Evolutionary conservation across 2,329 filamentous ascomycete genomes (phyloP).

Genomic region (Plenodomus tracheiphilus): DNA sequence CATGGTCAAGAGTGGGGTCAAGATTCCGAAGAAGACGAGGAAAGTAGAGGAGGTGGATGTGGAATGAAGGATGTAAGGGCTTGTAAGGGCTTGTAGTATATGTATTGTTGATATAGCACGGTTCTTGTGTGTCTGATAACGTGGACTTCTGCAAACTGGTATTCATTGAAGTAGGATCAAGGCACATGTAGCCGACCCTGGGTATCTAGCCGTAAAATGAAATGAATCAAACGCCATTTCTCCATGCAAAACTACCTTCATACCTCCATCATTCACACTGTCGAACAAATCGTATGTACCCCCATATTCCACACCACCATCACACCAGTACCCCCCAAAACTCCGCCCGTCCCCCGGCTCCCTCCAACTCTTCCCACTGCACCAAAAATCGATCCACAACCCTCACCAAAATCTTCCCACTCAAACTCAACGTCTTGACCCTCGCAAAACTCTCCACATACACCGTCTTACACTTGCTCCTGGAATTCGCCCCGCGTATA

Average conservation of each 20-base stretch:
- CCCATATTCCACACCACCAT: not conserved
- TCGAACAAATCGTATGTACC: not conserved
- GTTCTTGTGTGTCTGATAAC: constrained; percentile 7
- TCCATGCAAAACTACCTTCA: not conserved
- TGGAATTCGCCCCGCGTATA: constrained; percentile 38
- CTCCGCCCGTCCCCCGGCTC: constrained; percentile 45
- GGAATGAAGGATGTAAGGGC: not conserved
- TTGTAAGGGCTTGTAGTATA: constrained; percentile 15
- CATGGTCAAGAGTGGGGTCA: constrained; percentile 33
- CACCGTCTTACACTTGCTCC: constrained; percentile 68
- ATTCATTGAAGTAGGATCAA: not conserved
- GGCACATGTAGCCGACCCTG: not conserved
- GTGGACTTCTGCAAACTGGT: not conserved
- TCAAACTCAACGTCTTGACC: constrained; percentile 79
- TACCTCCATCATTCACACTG: not conserved
- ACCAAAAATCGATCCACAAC: constrained; percentile 80
- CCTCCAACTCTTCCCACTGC: constrained; percentile 72
- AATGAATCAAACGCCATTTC: constrained; percentile 7
- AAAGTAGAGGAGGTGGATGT: constrained; percentile 15
- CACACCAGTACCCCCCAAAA: constrained; percentile 49
- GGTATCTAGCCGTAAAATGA: constrained; percentile 13
- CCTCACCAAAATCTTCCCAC: constrained; percentile 72
- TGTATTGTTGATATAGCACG: constrained; percentile 28
- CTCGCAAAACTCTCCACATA: constrained; percentile 95
- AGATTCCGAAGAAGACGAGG: constrained; percentile 5